Base-by-base conservation (phyloP, 73 alveolate species). In the Loxodes magnus region DNA sequence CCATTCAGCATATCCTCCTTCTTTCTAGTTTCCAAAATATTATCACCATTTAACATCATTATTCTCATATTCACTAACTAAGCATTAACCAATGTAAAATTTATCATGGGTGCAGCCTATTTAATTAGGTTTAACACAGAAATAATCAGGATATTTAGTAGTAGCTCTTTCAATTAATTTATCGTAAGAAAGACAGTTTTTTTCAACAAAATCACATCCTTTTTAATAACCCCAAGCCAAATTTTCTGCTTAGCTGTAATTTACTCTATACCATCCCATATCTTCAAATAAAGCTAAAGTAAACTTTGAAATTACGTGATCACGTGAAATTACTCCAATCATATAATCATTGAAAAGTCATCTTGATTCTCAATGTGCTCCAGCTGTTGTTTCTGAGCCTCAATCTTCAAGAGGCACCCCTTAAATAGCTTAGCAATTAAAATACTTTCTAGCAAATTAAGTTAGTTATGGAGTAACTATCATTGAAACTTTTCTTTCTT, bases 131-230 rank as follows among this genome's bases (percentile, higher is more conserved):
- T 21, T 21, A 10, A n/a, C 7, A 46, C 27, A 25, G 39, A 37
- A 46, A 24, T 25, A 46, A 12, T 2, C 34, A 7, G 16, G 6
- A 46, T 25, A 46, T 9, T 7, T 24, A 0, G 46, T 20, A 46
- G n/a, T n/a, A n/a, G n/a, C n/a, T n/a, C n/a, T n/a, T n/a, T n/a
- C n/a, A n/a, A n/a, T n/a, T n/a, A n/a, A n/a, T n/a, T 7, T 22
- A 16, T 23, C 15, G 7, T 46, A n/a, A 7, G 16, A 14, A 5
- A 46, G 43, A 46, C 59, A 46, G 26, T 20, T 12, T 12, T 24
- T 23, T 46, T n/a, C n/a, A 46, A 46, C 9, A 46, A 46, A 46
- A 25, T 10, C 34, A 19, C 59, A 46, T 9, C 59, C 59, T 46
- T 10, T 19, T 1, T 46, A 41, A 1, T 16, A 16, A 1, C 59